phyloP scores from a whole-genome alignment of 2,329 filamentous ascomycete species.

The Fusarium decemcellulare region DNA sequence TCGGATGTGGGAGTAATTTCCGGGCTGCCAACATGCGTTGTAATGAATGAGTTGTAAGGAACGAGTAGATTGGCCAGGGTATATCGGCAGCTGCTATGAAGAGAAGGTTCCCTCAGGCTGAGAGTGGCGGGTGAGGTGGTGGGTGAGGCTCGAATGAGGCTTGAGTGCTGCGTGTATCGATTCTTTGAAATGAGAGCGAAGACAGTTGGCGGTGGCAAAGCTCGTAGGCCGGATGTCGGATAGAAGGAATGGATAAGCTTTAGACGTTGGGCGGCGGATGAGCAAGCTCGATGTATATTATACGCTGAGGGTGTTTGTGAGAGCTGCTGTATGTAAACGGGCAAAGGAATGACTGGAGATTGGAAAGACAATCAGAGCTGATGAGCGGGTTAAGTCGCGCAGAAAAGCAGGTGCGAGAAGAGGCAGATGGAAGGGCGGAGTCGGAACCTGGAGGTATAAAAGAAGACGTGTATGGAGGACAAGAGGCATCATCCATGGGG shows the following conservation, averaged over 20 bases:
- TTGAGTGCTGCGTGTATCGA: conserved; percentile 24
- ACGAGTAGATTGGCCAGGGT: conserved; percentile 42
- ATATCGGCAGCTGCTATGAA: conserved; percentile 37
- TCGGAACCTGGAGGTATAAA: conserved; percentile 51
- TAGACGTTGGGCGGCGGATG: conserved; percentile 24
- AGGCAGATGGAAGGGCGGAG: conserved; percentile 43
- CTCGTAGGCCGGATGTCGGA: conserved; percentile 17
- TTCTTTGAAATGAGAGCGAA: conserved; percentile 43
- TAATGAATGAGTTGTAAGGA: conserved; percentile 44
- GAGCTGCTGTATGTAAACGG: conserved; percentile 29
- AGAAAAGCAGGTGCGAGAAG: conserved; percentile 44
- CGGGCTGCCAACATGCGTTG: conserved; percentile 45
- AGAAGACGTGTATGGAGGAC: conserved; percentile 46
- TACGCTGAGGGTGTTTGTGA: conserved; percentile 40
- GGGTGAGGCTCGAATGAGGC: conserved; percentile 6
- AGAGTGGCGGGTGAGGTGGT: conserved; percentile 13
- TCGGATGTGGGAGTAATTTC: conserved; percentile 49
- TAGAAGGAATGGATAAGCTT: conserved; percentile 35
- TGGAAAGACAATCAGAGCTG: conserved; percentile 40
- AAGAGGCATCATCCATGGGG: conserved; percentile 50
- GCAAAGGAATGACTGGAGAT: conserved; percentile 48
- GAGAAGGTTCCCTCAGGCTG: conserved; percentile 37
- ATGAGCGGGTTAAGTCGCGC: conserved; percentile 43
- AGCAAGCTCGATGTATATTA: conserved; percentile 42
- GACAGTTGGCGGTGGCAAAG: conserved; percentile 41